Evolutionary conservation across 1,139 yeast species (phyloP).

Genomic region (Nakaseomyces glabratus): DNA sequence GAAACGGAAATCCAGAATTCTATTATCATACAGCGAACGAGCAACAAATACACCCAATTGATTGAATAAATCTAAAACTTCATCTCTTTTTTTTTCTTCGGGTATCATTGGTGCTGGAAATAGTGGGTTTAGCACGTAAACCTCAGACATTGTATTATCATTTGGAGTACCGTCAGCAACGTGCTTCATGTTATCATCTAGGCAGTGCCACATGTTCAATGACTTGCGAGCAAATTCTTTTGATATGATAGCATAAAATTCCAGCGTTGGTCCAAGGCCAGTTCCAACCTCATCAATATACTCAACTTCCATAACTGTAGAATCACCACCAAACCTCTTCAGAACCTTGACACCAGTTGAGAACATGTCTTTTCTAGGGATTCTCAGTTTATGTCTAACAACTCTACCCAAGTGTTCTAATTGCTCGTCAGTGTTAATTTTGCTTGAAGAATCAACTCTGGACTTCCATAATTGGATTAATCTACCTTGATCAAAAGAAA

Average conservation of each 20-base stretch:
- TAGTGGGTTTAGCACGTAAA: slow-evolving; percentile 50
- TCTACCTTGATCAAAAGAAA: slow-evolving; percentile 88
- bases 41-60: slow-evolving; percentile 80
- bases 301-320: slow-evolving; percentile 79
- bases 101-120: slow-evolving; percentile 61
- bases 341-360: slow-evolving; percentile 76
- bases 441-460: slow-evolving; percentile 39
- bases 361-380: slow-evolving; percentile 61
- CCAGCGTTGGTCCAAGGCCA: slow-evolving; percentile 92
- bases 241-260: slow-evolving; percentile 79
- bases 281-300: slow-evolving; percentile 92
- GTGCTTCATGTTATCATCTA: slow-evolving; percentile 9
- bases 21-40: slow-evolving; percentile 73
- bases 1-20: slow-evolving; percentile 77
- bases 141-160: slow-evolving; percentile 30
- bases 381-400: slow-evolving; percentile 69
- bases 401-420: slow-evolving; percentile 59
- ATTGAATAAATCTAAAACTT: slow-evolving; percentile 47
- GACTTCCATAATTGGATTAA: slow-evolving; percentile 71
- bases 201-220: slow-evolving; percentile 61
- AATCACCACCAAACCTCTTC: slow-evolving; percentile 66
- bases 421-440: slow-evolving; percentile 19
- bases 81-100: slow-evolving; percentile 35
- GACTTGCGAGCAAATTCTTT: slow-evolving; percentile 55
- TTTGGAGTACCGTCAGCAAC: slow-evolving; percentile 23